Evolutionary conservation across 2,329 filamentous ascomycete species (phyloP).

Genomic region (Colletotrichum tanaceti): DNA sequence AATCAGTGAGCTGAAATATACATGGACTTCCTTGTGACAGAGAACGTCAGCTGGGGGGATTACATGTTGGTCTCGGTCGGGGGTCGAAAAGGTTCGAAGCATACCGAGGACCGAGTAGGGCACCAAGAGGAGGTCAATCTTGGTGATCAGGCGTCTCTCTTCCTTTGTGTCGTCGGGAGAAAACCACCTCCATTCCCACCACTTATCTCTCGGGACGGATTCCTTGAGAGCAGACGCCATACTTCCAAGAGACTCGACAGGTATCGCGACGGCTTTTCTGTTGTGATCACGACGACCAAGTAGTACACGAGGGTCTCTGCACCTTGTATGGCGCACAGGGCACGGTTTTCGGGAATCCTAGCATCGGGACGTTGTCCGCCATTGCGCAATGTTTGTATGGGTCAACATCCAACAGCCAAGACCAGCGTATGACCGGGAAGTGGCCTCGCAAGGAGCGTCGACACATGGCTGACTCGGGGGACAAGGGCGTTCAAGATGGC

Average conservation of each 20-base stretch:
- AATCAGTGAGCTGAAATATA: too few relatives aligned
- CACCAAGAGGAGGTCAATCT: constrained; percentile 65
- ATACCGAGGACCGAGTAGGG: constrained; percentile 43
- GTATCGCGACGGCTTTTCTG: background rate
- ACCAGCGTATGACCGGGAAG: too few relatives aligned
- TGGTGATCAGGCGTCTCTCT: constrained; percentile 47
- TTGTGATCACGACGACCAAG: background rate
- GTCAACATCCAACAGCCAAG: background rate
- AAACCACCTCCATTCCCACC: constrained; percentile 60
- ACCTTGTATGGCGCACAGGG: background rate
- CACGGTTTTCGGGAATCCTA: too few relatives aligned
- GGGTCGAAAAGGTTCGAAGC: too few relatives aligned
- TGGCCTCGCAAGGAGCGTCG: background rate
- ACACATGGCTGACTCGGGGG: background rate
- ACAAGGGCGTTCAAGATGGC: background rate
- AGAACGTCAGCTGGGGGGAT: constrained; percentile 32
- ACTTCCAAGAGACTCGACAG: background rate
- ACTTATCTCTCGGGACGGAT: constrained; percentile 42
- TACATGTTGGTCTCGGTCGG: too few relatives aligned
- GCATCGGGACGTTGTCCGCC: background rate
- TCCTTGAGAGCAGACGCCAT: constrained; percentile 11
- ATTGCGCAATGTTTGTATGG: constrained; percentile 7
- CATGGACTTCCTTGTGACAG: too few relatives aligned
- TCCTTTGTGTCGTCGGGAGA: constrained; percentile 57
- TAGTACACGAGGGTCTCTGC: too few relatives aligned